phyloP scores from a whole-genome alignment of 1,139 yeast genomes.

The Casaregolazyma suthepensis region DNA sequence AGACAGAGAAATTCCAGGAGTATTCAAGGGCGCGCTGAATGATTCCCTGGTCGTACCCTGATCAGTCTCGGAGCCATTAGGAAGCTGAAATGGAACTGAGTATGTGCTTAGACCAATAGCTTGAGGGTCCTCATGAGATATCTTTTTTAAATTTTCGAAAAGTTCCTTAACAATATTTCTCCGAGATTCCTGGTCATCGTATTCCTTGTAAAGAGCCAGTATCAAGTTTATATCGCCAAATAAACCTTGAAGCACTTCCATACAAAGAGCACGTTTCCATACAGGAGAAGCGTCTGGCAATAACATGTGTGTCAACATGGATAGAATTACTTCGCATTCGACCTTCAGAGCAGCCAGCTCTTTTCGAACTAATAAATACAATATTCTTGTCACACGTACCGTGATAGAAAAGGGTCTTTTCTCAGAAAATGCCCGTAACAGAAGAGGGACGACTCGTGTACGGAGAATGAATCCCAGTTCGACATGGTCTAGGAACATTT shows the following conservation, averaged over 20 bases:
- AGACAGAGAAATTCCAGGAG: conserved; percentile 23
- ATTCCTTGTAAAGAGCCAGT: conserved; percentile 49
- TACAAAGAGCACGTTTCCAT: conserved; percentile 70
- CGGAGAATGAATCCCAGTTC: conserved; percentile 65
- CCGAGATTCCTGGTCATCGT: conserved; percentile 53
- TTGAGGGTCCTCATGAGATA: conserved; percentile 24
- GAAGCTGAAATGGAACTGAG: conserved; percentile 17
- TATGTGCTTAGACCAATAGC: conserved; percentile 23
- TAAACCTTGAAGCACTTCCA: conserved; percentile 64
- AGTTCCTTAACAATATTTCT: conserved; percentile 59
- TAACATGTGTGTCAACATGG: conserved; percentile 63
- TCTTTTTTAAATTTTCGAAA: conserved; percentile 39
- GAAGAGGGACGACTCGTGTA: conserved; percentile 64
- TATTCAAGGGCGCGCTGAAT: conserved; percentile 12
- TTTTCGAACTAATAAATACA: conserved; percentile 52
- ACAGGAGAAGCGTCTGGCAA: conserved; percentile 44
- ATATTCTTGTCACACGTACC: conserved; percentile 67
- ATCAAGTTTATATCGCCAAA: conserved; percentile 52
- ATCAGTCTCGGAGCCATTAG: conserved; percentile 9
- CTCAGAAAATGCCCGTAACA: conserved; percentile 61
- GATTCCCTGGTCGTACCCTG: conserved; percentile 9
- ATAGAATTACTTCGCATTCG: conserved; percentile 75
- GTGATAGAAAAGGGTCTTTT: conserved; percentile 58
- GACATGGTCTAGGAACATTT: conserved; percentile 48
- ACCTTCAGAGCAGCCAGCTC: conserved; percentile 58